Evolutionary conservation across 768 basidiomycete species (phyloP), one percentile per base, ranked within the genome.

Genomic region (Hericium coralloides): DNA sequence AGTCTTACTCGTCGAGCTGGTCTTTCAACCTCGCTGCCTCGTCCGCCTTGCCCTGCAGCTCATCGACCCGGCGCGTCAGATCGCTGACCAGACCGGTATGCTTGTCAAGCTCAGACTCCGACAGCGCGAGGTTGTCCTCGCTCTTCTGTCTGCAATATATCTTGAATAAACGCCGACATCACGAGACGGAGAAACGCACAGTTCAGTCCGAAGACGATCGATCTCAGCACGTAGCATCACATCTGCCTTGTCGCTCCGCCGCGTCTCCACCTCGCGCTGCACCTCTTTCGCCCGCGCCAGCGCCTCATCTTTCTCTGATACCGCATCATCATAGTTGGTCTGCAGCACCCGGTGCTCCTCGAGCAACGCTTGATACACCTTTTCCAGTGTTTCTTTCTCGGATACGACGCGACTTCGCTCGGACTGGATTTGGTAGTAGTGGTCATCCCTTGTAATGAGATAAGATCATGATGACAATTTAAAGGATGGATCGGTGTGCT

Each of bases 361-460:
- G 6, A 89, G 64, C 31, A 98, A 74, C 12, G 76, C 64, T 63
- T 89, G 83, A 67, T 92, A 93, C 23, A 85, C 82, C 61, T 87
- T 87, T 68, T 94, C 85, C 3, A 97, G 73, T 0, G 88, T 86
- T 66, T 92, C 89, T 69, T 95, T 95, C 73, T 95, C 92, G 3
- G 82, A 77, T 14, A 87, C 74, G 54, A 93, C 79, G 59, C 82
- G 83, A 59, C 84, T 88, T 57, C 84, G 79, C 65, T 89, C 92
- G 4, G 80, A 87, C 65, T 93, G 92, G 56, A 93, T 84, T 53
- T 78, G 79, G 69, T 93, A 92, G 68, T 90, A 94, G 63, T 92
- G 91, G 67, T 93, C 89, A 67, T 93, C 91, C 69, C 89, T 91
- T 66, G 52, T 20, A 15, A 58, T 57, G 59, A 52, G 55, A 8